Evolutionary conservation across 331 rosid species (phyloP), one percentile per base, ranked within the genome.

Genomic region (Prunus yedoensis): DNA sequence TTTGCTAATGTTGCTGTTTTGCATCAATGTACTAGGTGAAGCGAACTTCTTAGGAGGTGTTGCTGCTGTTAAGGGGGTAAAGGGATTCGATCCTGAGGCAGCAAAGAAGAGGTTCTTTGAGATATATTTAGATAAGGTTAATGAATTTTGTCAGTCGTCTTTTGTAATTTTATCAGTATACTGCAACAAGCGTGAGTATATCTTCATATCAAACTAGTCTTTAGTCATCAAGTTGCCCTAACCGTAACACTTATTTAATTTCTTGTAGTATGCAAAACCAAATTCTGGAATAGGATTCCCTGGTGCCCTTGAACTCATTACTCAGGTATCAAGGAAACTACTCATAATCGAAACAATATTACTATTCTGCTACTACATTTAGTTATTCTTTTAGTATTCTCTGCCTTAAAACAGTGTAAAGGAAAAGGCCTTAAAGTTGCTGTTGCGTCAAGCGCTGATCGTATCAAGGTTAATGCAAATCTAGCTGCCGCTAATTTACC

Each of bases 361-460:
- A 53, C 43, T 66, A 10, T 60, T 30, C 71, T 66, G 70, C 78
- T 71, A 65, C 53, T 79, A 66, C 79, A 68, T 68, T 60, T 68
- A 64, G 74, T 28, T 38, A 78, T 79, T 74, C 51, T 74, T 56
- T 83, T 67, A 69, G 60, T 64, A 27, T 21, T 52, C 68, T 73
- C 72, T 17, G 9, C 68, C n/a, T 56, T 72, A 15, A 76, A 64
- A 77, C 88, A 94, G 99, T 94, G 99, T 78, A 94, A 85, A 83
- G 86, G 80, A 81, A 84, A 90, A 83, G 99, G 97, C 75, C 96
- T 94, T 79, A 94, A 94, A 87, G 99, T 94, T 80, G 97, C 97
- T 79, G 99, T 94, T 84, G 99, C 99, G 45, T 94, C 99, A 60
- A 94, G 99, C 74, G 99, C 97, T 84, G 99, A 94, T 84, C 93